Base-by-base conservation (phyloP, 2,329 filamentous ascomycete species). In the Penicillium sclerotiorum region DNA sequence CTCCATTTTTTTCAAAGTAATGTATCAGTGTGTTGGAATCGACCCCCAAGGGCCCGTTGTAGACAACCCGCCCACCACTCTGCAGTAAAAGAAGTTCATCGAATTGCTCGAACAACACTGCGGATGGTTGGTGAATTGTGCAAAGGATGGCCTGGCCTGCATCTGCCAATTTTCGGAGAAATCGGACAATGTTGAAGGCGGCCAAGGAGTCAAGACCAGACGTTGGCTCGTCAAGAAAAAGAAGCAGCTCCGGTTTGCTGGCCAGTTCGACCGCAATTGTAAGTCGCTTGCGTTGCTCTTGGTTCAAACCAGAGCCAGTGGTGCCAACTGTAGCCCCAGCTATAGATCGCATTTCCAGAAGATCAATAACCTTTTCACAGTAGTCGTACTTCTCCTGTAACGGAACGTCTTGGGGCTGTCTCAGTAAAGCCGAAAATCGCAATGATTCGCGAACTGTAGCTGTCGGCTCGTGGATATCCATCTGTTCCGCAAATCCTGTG, bases 81-180 rank as follows among this genome's bases (percentile, higher is more conserved):
- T 93, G 84, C 2, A 95, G 79, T 2, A 95, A 79, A 5, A 95
- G 75, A 2, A 96, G 79, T 11, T 90, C 82, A 66, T 95, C 90
- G 58, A 95, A 96, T 69, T 91, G 87, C 69, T 94, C 89, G 60
- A 96, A 95, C 0, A 95, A 78, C 0, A 89, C 85, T 13, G 89
- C 88, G 58, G 91, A 93, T 1, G 91, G 90, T 67, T 95, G 91
- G 68, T 95, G 91, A 56, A 95, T 95, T 0, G 91, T 95, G 73
- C 90, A 95, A 3, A 95, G 80, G 59, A 95, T 90, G 8, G 90
- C 90, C 66, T 95, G 91, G 1, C 90, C 91, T 2, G 88, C 87
- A n/a, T 83, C 80, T 1, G 83, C 81, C 2, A 87, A 73, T 59
- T 84, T 84, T 4, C 81, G 77, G 7, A 87, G 69, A 55, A 86